Evolutionary conservation across 768 basidiomycete species (phyloP), one percentile per base, ranked within the genome.

Genomic region (Trametes meyenii): DNA sequence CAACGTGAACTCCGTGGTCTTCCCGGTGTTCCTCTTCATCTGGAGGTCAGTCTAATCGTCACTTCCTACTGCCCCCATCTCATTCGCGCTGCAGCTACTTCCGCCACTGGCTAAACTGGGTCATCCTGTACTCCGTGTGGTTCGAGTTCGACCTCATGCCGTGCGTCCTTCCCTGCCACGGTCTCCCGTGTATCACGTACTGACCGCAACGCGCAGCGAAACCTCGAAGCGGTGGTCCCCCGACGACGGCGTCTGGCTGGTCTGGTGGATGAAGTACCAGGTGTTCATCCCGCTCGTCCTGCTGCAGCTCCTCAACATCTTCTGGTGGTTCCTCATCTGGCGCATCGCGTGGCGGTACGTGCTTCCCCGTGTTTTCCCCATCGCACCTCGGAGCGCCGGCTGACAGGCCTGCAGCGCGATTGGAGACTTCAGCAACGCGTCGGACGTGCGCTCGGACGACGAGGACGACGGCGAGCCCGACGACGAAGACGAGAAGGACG

Each of bases 261-360:
- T 74, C 1, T 70, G 74, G 70, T 98, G 94, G 92, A 87, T 96
- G 84, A 84, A 80, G 68, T 87, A 85, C 67, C 92, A 94, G 66
- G 84, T 96, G 53, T 92, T 96, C 67, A 62, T 75, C 0, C 89
- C 94, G 0, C 76, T 98, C 58, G 63, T 85, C 6, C 75, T 93
- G 0, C 79, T 99, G 16, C 93, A 95, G 71, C 66, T 84, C 42
- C 79, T 99, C 67, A 98, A 98, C 71, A 61, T 96, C 24, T 97
- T 97, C 80, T 98, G 96, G 96, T 96, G 92, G 73, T 86, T 80
- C 75, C 79, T 94, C 26, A 94, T 98, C 72, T 74, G 83, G 72
- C 86, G 93, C 55, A 89, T 96, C 53, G 78, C 89, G 16, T 73
- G 81, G 50, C 82, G 90, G 92, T 94, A 64, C 45, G 86, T 77